Conservation (phyloP, 192 early-diverging fungal genomes). For the Neocallimastix lanati region DNA sequence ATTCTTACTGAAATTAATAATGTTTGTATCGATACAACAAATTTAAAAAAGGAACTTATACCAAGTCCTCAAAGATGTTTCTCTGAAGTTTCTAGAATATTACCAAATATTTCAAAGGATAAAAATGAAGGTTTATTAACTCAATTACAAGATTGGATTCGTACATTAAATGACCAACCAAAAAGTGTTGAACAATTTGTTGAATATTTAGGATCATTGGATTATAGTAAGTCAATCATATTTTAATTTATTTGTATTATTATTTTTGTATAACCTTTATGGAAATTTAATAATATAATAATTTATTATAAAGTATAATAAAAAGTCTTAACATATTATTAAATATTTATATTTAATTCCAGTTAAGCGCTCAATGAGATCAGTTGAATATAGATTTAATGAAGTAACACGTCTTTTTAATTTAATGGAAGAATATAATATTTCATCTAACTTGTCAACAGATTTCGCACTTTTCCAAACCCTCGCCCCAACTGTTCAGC, state of each 20-base stretch:
- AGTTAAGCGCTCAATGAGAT: constrained; percentile 22
- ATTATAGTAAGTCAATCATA: constrained; percentile 16
- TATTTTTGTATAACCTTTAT: too few species aligned
- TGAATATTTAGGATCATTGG: constrained; percentile 39
- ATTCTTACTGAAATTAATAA: constrained; percentile 23
- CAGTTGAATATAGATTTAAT: constrained; percentile 21
- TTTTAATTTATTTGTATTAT: too few species aligned
- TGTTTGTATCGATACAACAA: constrained; percentile 26
- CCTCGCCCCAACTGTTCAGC: constrained; percentile 27
- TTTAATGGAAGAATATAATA: constrained; percentile 25
- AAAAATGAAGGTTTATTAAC: constrained; percentile 37
- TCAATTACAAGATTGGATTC: constrained; percentile 34
- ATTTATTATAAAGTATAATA: too few species aligned
- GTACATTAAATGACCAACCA: constrained; percentile 27
- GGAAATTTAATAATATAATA: too few species aligned
- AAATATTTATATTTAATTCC: not conserved
- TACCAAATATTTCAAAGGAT: constrained; percentile 30
- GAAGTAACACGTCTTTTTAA: constrained; percentile 26
- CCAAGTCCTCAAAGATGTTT: constrained; percentile 44
- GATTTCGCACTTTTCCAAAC: constrained; percentile 41
- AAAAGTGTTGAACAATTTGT: constrained; percentile 35
- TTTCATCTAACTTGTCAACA: constrained; percentile 28
- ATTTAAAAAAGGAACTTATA: constrained; percentile 26
- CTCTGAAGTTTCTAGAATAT: constrained; percentile 24
- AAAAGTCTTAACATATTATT: too few species aligned